Evolutionary conservation across 768 basidiomycete genomes (phyloP), one percentile per base, ranked within the genome.

Genomic region (Tulasnella sp.): DNA sequence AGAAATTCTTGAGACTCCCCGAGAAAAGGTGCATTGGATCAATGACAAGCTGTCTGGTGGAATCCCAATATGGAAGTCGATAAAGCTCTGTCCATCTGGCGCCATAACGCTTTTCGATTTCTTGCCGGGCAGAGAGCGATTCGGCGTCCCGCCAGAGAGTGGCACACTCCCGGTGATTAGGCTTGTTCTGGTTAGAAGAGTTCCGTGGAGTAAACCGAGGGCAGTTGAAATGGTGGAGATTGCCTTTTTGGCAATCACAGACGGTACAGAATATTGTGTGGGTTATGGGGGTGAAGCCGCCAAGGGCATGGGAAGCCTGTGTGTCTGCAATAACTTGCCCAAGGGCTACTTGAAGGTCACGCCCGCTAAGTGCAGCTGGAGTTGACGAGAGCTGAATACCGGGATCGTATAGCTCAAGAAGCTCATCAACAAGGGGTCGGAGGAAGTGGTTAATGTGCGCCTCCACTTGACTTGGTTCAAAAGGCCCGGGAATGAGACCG

Each of bases 21-120:
- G 82, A 81, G 1, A 85, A 77, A n/a, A 81, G 80, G 45, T 85
- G 85, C 84, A 86, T 85, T 0, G 80, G 75, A 64, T 86, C 84
- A 31, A 85, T 79, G 34, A 83, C 78, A 5, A 78, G 78, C 77
- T 80, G 80, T 15, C 77, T 76, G 4, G 80, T 76, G 7, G 81
- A 81, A 54, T 85, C 79, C 81, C 82, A 85, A 78, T 86, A 86
- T 0, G 83, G 82, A 6, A 86, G 80, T 1, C 82, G 79, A 19
- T 82, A 78, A 0, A 85, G 75, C 17, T 81, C 79, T 0, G 82
- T 81, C 76, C 81, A 85, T 0, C 81, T 71, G 2, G 84, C 68
- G 0, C 83, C 82, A 72, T 78, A 79, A 75, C 71, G 42, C 14
- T 69, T 71, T 69, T 79, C 79, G 17, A 45, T 39, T 31, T 31